Conservation (phyloP, 2,329 filamentous ascomycete species). For the Chaetomium strumarium region DNA sequence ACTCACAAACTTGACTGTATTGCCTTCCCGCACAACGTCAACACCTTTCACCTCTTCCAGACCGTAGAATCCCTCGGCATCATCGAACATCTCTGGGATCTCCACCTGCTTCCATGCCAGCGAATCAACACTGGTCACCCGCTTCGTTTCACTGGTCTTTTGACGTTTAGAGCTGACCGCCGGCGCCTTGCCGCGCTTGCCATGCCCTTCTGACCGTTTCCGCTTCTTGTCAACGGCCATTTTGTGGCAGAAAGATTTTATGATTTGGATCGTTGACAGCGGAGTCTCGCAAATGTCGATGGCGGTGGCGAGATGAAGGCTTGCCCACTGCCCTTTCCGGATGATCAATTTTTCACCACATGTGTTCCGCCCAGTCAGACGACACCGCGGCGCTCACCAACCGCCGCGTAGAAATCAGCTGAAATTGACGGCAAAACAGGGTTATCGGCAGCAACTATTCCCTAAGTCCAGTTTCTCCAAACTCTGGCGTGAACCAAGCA, state of each 20-base stretch:
- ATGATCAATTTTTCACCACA: no score
- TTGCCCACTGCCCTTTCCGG: no score
- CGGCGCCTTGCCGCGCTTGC: constrained; percentile 19
- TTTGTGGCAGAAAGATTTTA: neutral
- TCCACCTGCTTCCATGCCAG: constrained; percentile 53
- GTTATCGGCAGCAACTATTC: no score
- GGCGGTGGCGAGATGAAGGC: no score
- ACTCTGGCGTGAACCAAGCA: no score
- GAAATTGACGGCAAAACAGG: no score
- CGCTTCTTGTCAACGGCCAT: constrained; percentile 26
- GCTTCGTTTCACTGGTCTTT: constrained; percentile 25
- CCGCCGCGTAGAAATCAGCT: no score
- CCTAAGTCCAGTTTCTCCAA: no score
- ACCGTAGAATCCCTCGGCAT: constrained; percentile 90
- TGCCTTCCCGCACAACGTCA: constrained; percentile 66
- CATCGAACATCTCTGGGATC: constrained; percentile 72
- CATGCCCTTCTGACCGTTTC: constrained; percentile 20
- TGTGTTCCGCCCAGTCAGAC: no score
- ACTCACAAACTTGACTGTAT: constrained; percentile 51
- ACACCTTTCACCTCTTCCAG: constrained; percentile 90
- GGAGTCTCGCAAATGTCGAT: no score
- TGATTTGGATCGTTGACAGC: no score
- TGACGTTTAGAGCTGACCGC: constrained; percentile 24
- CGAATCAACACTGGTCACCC: constrained; percentile 40
- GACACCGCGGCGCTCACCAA: no score